Conservation (phyloP, 352 stramenopile species). For the Plasmopara viticola region DNA sequence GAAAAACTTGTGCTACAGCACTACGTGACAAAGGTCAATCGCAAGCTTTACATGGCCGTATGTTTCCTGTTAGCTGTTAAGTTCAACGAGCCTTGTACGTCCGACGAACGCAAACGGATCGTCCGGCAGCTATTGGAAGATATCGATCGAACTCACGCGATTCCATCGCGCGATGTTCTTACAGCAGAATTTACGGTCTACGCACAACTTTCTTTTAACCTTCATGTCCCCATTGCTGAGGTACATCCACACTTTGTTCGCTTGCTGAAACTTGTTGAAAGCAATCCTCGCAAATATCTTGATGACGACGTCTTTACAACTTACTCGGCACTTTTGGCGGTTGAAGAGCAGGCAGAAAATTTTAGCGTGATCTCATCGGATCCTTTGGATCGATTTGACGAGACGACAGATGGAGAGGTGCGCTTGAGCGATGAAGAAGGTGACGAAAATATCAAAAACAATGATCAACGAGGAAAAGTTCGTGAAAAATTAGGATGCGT, state of each 20-base stretch:
- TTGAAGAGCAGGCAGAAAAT: slow-evolving; percentile 53
- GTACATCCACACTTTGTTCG: slow-evolving; percentile 85
- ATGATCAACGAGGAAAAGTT: slow-evolving; percentile 23
- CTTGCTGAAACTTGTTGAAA: slow-evolving; percentile 80
- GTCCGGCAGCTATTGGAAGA: slow-evolving; percentile 69
- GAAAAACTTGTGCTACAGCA: slow-evolving; percentile 93
- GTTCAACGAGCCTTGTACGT: slow-evolving; percentile 80
- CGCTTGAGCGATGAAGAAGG: slow-evolving; percentile 71
- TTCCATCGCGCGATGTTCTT: slow-evolving; percentile 80
- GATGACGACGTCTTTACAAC: slow-evolving; percentile 78
- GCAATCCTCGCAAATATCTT: slow-evolving; percentile 85
- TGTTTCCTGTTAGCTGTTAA: slow-evolving; percentile 94
- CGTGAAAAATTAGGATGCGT: slow-evolving; percentile 21
- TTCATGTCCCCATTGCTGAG: slow-evolving; percentile 77
- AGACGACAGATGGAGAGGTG: slow-evolving; percentile 55
- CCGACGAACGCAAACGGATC: slow-evolving; percentile 50
- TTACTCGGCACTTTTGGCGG: slow-evolving; percentile 65
- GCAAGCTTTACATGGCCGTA: slow-evolving; percentile 93
- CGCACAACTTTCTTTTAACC: slow-evolving; percentile 82
- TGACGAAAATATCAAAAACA: slow-evolving; percentile 19
- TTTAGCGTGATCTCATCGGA: slow-evolving; percentile 23
- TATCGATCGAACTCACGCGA: slow-evolving; percentile 72
- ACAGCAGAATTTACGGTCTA: slow-evolving; percentile 88
- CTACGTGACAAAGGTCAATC: slow-evolving; percentile 94
- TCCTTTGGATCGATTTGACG: slow-evolving; percentile 37